Base-by-base conservation (phyloP, 441 rosid species). In the Melastoma candidum region DNA sequence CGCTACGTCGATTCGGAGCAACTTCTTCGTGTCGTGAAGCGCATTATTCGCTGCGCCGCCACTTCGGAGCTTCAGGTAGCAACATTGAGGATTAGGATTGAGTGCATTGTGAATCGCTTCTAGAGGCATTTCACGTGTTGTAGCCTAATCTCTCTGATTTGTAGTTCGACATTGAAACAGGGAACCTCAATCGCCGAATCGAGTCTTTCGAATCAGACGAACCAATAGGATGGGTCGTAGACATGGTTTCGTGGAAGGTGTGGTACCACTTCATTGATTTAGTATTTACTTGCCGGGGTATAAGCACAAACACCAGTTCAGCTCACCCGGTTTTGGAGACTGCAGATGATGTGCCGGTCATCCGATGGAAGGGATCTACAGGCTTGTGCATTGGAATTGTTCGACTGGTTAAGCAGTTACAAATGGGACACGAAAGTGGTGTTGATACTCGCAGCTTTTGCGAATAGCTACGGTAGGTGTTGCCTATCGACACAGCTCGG, bases 391-490 rank as follows among this genome's bases (percentile, higher is more conserved):
- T 74, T 86, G 80, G 36, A 14, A 55, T 39, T 79, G 68, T 78
- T 90, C 14, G 83, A 84, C 70, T 70, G 66, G 66, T 79, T 90
- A 29, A 74, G 76, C 49, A 72, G 61, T 41, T 80, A 79, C 57
- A 65, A 68, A 66, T 90, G 95, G 97, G 95, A 78, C 60, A 87
- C 83, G 14, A 86, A 90, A 73, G 46, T 81, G 58, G 84, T 55
- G 46, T 51, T 90, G 60, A 67, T 77, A 43, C 84, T 90, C 47
- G 85, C 90, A 62, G 87, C 85, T 63, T 76, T 86, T 62, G 77
- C 83, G 52, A 54, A 71, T 51, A 62, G 52, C 74, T 86, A 77
- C 57, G 85, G 90, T 54, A 75, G 75, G 68, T 69, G 84, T 53
- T 69, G 77, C 72, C 78, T 86, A 49, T 64, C 73, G 58, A 61